A percentile compares a stretch with the other conserved stretches of the same genome.
phyloP scores from a whole-genome alignment of 2,329 filamentous ascomycete genomes.

The Thelonectria rubi region DNA sequence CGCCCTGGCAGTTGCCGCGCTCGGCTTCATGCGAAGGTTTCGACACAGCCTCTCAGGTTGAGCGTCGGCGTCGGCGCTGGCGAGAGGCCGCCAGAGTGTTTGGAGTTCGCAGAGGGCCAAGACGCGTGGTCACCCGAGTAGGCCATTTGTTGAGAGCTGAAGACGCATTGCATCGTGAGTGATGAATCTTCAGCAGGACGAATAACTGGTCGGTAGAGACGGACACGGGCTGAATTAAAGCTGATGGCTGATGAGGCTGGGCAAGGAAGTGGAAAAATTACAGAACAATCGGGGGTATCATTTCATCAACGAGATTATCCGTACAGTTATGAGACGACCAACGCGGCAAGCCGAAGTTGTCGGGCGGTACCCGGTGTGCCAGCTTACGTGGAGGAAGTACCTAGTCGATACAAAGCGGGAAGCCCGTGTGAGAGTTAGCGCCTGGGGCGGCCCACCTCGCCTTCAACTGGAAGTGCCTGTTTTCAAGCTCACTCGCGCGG shows the following conservation, averaged over 20 bases:
- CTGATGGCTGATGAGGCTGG: background rate
- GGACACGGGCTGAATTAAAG: too few species aligned
- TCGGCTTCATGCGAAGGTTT: constrained; percentile 6
- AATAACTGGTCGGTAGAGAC: too few species aligned
- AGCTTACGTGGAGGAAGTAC: constrained; percentile 15
- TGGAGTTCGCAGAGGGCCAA: background rate
- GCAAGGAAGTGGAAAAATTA: constrained; percentile 15
- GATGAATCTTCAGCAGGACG: too few species aligned
- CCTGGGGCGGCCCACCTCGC: background rate
- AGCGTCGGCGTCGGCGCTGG: constrained; percentile 22
- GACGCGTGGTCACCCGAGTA: background rate
- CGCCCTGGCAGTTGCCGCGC: background rate
- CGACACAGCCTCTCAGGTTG: constrained; percentile 35
- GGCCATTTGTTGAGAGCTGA: too few species aligned
- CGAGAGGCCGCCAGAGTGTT: constrained; percentile 36
- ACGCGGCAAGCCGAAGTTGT: background rate
- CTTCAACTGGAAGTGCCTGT: too few species aligned
- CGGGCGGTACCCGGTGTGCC: background rate
- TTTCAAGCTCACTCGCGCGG: too few species aligned
- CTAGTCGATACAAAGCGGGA: background rate
- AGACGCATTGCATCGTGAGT: background rate
- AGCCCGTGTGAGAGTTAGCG: too few species aligned
- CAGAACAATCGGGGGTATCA: constrained; percentile 6
- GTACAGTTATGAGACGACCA: constrained; percentile 10
- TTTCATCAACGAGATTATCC: constrained; percentile 8